Evolutionary conservation across 2,329 filamentous ascomycete genomes (phyloP).

Genomic region (Aspergillus vadensis): DNA sequence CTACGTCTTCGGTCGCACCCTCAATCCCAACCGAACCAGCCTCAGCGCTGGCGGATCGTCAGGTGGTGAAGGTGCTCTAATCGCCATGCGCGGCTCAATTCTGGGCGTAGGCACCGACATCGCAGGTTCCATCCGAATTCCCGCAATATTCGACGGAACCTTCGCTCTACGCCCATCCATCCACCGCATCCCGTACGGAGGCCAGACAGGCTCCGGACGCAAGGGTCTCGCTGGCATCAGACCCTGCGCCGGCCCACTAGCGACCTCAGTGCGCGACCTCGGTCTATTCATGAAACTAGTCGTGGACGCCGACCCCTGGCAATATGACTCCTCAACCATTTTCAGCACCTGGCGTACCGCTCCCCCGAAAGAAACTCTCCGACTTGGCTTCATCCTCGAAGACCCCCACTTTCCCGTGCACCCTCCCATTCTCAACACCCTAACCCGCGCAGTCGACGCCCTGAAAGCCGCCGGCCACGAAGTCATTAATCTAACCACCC

Average conservation of each 20-base stretch:
- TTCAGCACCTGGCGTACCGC: slow-evolving; percentile 2
- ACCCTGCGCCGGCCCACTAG: slow-evolving; percentile 25
- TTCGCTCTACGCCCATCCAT: slow-evolving; percentile 51
- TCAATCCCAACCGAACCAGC: slow-evolving; percentile 63
- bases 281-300: slow-evolving; percentile 18
- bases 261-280: slow-evolving; percentile 17
- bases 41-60: slow-evolving; percentile 65
- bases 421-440: background rate
- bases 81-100: slow-evolving; percentile 60
- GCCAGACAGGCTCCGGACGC: slow-evolving; percentile 25
- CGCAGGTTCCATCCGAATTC: slow-evolving; percentile 46
- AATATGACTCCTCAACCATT: slow-evolving; percentile 12
- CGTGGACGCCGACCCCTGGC: slow-evolving; percentile 3
- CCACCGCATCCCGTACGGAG: slow-evolving; percentile 53
- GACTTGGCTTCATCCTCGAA: slow-evolving; percentile 7
- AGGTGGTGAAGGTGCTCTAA: slow-evolving; percentile 65
- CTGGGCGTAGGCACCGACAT: slow-evolving; percentile 65
- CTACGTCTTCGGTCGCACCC: slow-evolving; percentile 61
- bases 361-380: background rate
- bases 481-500: background rate
- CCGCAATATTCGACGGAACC: slow-evolving; percentile 52
- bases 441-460: background rate
- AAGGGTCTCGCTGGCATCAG: slow-evolving; percentile 22
- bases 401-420: slow-evolving; percentile 6
- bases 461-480: slow-evolving; percentile 3